phyloP scores from a whole-genome alignment of 2,329 filamentous ascomycete species.

The Ascochyta pisi region DNA sequence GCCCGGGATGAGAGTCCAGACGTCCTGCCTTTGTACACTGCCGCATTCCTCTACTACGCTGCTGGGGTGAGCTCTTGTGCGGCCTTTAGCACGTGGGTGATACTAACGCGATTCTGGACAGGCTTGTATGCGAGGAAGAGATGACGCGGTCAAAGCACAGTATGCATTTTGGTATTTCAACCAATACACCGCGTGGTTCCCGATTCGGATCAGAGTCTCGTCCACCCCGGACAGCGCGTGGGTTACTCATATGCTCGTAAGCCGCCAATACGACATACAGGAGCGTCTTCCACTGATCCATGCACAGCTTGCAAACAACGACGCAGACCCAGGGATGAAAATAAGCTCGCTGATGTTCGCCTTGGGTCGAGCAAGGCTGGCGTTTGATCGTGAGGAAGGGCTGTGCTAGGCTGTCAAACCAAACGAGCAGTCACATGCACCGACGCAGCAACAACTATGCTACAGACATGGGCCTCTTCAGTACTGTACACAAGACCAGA shows the following conservation, averaged over 20 bases:
- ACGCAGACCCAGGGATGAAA: background rate
- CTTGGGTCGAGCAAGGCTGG: background rate
- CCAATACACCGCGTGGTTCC: constrained; percentile 3
- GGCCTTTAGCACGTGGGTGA: background rate
- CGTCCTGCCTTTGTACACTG: constrained; percentile 1
- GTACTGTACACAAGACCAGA: no score
- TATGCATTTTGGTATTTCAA: constrained; percentile 4
- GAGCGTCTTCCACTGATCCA: no score
- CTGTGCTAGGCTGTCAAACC: background rate
- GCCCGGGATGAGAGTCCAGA: constrained; percentile 2
- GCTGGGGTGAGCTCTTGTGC: background rate
- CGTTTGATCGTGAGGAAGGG: constrained; percentile 5
- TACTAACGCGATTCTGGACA: background rate
- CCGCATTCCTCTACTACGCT: constrained; percentile 4
- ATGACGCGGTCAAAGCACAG: background rate
- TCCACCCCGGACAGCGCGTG: background rate
- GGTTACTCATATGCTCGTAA: constrained; percentile 2
- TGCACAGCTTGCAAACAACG: constrained; percentile 3
- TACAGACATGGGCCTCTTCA: no score
- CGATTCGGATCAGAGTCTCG: background rate
- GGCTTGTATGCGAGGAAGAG: constrained; percentile 3
- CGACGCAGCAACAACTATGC: no score
- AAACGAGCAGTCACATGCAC: no score
- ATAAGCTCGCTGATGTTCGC: constrained; percentile 9
- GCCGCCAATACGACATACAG: background rate